Conservation (phyloP, 164 flowering plant genomes). For the Litsea cubeba region DNA sequence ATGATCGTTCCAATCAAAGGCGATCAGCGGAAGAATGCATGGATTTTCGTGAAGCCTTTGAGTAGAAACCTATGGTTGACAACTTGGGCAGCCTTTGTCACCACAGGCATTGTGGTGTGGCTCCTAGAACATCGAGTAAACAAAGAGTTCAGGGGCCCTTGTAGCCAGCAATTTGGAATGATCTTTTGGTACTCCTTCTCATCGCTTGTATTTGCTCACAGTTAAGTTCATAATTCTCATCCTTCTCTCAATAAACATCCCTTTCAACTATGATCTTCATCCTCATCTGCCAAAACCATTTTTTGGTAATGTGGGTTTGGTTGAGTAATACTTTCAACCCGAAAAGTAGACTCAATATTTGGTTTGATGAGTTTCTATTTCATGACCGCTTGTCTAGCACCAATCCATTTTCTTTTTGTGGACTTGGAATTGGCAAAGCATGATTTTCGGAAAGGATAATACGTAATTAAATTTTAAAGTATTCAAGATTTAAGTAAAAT, state of each 20-base stretch:
- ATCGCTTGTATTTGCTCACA: conserved; percentile 42
- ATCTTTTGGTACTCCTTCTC: conserved; percentile 55
- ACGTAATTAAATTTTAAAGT: no score
- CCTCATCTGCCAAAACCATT: no score
- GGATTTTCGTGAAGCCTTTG: conserved; percentile 43
- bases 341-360: no score
- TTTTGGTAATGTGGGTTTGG: no score
- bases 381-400: no score
- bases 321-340: no score
- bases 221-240: conserved; percentile 11
- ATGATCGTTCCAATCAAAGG: conserved; percentile 34
- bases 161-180: conserved; percentile 29
- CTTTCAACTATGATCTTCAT: no score
- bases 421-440: no score
- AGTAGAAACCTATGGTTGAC: conserved; percentile 37
- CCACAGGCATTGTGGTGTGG: conserved; percentile 49
- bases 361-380: no score
- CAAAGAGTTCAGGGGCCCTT: conserved; percentile 20
- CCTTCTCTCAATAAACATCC: neutral
- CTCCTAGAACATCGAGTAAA: conserved; percentile 49
- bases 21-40: conserved; percentile 17
- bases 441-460: no score
- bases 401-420: no score
- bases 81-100: conserved; percentile 26
- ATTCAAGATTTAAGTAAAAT: no score